A percentile compares a stretch with the other conserved stretches of the same genome.
These are phyloP conservation scores for Candida nemodendra DNA, from an alignment of 805 yeast species.

Conservation along the genomic window DNA sequence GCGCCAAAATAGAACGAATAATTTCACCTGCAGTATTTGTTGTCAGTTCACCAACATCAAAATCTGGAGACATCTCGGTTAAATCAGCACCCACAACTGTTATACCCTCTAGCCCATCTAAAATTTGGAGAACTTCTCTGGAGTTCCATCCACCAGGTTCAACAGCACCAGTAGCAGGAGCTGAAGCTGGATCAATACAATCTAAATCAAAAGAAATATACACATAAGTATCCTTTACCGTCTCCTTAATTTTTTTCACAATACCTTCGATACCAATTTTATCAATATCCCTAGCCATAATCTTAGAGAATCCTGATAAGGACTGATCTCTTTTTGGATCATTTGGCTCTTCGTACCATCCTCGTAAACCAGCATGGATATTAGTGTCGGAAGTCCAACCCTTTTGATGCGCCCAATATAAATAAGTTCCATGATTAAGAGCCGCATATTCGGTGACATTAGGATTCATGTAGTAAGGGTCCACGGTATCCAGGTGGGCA, in stretches of 20 bases:
- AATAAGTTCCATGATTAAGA: conserved; percentile 60
- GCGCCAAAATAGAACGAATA: conserved; percentile 15
- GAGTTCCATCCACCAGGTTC: conserved; percentile 72
- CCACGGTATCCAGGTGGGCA: conserved; percentile 71
- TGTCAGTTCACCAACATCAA: conserved; percentile 37
- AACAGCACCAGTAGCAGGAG: conserved; percentile 72
- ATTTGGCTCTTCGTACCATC: conserved; percentile 46
- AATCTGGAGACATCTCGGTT: conserved; percentile 68
- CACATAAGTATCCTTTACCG: conserved; percentile 39
- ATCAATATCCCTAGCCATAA: conserved; percentile 46
- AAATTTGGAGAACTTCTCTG: conserved; percentile 55
- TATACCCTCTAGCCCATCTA: conserved; percentile 55
- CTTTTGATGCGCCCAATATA: conserved; percentile 63
- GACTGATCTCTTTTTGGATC: conserved; percentile 41
- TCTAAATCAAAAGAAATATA: conserved; percentile 52
- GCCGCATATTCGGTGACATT: conserved; percentile 55
- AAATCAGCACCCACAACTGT: conserved; percentile 70
- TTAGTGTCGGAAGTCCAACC: conserved; percentile 49
- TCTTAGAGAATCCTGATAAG: conserved; percentile 30
- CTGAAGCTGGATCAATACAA: conserved; percentile 72
- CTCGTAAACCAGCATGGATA: conserved; percentile 61
- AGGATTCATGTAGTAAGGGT: conserved; percentile 58
- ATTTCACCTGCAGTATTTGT: conserved; percentile 21
- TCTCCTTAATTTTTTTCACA: conserved; percentile 31
- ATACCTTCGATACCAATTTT: conserved; percentile 38